Base-by-base conservation (phyloP, 306 rosid species). In the Styphnolobium japonicum region DNA sequence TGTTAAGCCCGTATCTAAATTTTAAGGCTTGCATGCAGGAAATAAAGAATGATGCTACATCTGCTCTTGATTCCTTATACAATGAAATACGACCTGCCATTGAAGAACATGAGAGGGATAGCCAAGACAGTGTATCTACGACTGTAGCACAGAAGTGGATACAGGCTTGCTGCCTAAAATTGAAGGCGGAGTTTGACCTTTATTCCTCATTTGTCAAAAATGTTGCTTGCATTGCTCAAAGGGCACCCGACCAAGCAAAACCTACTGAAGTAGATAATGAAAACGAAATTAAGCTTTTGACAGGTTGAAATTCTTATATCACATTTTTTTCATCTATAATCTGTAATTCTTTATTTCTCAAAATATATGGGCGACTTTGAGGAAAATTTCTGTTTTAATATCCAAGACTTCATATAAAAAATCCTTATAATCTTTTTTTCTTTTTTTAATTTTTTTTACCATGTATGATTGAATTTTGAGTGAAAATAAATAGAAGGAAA, bases 121-220 rank as follows among this genome's bases (percentile, higher is more conserved):
- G 81, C 84, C 98, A 95, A 88, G 98, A 95, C 81, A 91, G 80
- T 65, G 98, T 94, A 23, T 89, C 98, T 7, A 94, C 97, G 1
- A 83, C 87, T 14, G 97, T 94, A 4, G 98, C 98, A 27, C 97
- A 94, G 88, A 94, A 91, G 88, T 94, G 98, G 98, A 94, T 94
- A 48, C 91, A 85, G 66, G 97, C 92, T 62, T 86, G 92, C 87
- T 91, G 97, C 85, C 77, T 67, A 74, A 92, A 94, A 85, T 71
- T 92, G 78, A 95, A 90, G 86, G 93, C 94, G 0, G 98, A 95
- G 67, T 95, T 92, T 43, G 94, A 95, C 65, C 94, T 95, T 56
- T 84, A 87, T 90, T 89, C 90, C 57, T 88, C 94, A 36, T 86
- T 92, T 56, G 76, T 95, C 10, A 87, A 79, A 82, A 81, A 84